phyloP scores from a whole-genome alignment of 1,139 yeast species.

The Debaryomyces psychrophilus region DNA sequence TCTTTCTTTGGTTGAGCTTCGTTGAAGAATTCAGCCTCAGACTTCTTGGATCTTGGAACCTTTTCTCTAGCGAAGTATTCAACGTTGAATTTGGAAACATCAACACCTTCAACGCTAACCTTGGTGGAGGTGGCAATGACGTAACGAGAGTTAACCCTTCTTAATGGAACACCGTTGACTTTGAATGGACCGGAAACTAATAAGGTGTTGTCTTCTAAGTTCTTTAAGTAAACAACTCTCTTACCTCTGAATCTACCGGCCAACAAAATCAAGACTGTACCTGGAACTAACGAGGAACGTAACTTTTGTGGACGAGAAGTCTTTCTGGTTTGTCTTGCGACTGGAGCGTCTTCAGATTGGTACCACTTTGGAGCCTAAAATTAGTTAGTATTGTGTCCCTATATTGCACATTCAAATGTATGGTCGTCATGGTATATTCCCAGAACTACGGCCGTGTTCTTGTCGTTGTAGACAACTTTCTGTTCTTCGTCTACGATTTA shows the following conservation, averaged over 20 bases:
- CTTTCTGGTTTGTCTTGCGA: constrained; percentile 87
- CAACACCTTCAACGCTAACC: constrained; percentile 78
- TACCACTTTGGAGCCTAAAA: constrained; percentile 89
- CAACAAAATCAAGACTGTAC: constrained; percentile 95
- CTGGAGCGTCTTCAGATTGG: constrained; percentile 92
- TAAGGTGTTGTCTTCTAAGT: constrained; percentile 97
- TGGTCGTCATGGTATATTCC: not conserved
- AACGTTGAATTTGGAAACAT: constrained; percentile 90
- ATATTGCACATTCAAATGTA: not conserved
- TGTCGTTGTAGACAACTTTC: not conserved
- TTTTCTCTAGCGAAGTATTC: constrained; percentile 98
- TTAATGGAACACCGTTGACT: constrained; percentile 99
- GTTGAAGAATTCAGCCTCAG: constrained; percentile 95
- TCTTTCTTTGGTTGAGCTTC: constrained; percentile 87
- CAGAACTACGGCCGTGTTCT: not conserved
- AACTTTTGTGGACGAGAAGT: constrained; percentile 92
- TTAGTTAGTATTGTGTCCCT: constrained; percentile 37
- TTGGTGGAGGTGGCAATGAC: constrained; percentile 98
- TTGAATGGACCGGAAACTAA: constrained; percentile 99
- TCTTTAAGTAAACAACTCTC: constrained; percentile 98
- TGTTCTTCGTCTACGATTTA: not conserved
- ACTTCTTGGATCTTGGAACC: constrained; percentile 73
- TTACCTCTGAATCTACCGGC: constrained; percentile 99
- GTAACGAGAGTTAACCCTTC: constrained; percentile 99
- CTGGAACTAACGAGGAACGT: constrained; percentile 97